Evolutionary conservation across 129 eudicot genomes (phyloP), one percentile per base, ranked within the genome.

Genomic region (Centella asiatica): DNA sequence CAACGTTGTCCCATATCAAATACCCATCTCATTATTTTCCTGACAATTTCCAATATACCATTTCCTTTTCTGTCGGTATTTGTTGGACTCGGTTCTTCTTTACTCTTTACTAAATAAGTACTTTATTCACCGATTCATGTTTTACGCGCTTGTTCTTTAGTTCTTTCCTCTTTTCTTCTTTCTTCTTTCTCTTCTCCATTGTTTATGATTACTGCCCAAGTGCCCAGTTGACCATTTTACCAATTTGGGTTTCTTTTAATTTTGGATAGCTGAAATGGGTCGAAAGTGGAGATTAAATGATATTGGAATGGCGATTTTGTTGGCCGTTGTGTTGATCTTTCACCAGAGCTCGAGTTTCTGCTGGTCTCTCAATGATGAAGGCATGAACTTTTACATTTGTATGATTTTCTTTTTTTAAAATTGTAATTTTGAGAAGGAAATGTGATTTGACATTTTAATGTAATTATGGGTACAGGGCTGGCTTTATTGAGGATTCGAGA

Each of bases 401-500:
- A 8, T 33, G 29, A 4, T 17, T 19, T 2, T 40, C 15, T 7
- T 22, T 32, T 36, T 46, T 47, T 20, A 4, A 19, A 15, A 27
- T 17, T 7, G 19, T 67, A 0, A 23, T 57, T 59, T 32, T 7
- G 39, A 4, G 12, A 12, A 27, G 55, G 23, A 2, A 57, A 25
- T 56, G 36, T 56, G 32, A 18, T 22, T 52, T 37, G 36, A n/a
- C n/a, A 29, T 19, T 0, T 6, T 0, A 29, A 36, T 69, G 53
- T 48, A 39, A 32, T 25, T 18, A 7, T 72, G 66, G 20, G 13
- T 77, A 67, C 73, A 86, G 95, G 90, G 27, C 17, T 75, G 64
- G 87, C 81, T 37, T 61, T 86, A 82, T 61, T 83, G 75, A 83
- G 68, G 79, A 80, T 86, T 75, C 70, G 69, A 20, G 87, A 77